Conservation (phyloP, 2,329 filamentous ascomycete species). For the Fusarium lateritium region DNA sequence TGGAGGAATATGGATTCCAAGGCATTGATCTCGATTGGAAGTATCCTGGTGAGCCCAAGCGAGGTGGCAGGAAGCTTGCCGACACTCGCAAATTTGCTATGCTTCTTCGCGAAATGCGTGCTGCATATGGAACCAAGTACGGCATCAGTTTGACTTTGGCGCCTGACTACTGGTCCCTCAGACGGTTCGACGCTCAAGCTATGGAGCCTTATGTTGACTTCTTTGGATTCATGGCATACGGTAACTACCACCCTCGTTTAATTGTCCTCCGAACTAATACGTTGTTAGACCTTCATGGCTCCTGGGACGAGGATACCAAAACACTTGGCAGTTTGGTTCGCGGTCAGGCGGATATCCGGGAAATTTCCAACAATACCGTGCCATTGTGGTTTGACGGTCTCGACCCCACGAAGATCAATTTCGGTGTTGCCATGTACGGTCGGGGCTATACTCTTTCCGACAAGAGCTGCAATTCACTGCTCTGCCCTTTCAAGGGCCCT, state of each 20-base stretch:
- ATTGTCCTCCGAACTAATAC: neutral
- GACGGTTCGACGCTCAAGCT: constrained; percentile 54
- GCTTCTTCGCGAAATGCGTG: constrained; percentile 55
- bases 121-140: constrained; percentile 51
- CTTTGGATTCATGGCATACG: constrained; percentile 58
- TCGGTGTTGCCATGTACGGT: constrained; percentile 65
- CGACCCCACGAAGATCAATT: constrained; percentile 58
- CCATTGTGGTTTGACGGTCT: constrained; percentile 61
- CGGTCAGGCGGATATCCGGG: constrained; percentile 59
- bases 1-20: constrained; percentile 43
- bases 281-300: constrained; percentile 55
- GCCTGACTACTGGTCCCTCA: constrained; percentile 57
- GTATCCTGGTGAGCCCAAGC: constrained; percentile 56
- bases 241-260: neutral
- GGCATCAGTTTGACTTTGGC: constrained; percentile 59
- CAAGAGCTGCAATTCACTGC: constrained; percentile 45
- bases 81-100: constrained; percentile 57
- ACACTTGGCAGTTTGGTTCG: constrained; percentile 52
- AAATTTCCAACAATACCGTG: constrained; percentile 56
- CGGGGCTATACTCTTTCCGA: constrained; percentile 58
- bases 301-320: constrained; percentile 56
- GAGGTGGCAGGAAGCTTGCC: constrained; percentile 52
- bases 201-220: constrained; percentile 58
- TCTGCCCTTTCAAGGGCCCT: constrained; percentile 45
- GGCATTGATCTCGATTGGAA: constrained; percentile 65